Conservation (phyloP, 2,329 filamentous ascomycete species). For the Microcera coccophila region DNA sequence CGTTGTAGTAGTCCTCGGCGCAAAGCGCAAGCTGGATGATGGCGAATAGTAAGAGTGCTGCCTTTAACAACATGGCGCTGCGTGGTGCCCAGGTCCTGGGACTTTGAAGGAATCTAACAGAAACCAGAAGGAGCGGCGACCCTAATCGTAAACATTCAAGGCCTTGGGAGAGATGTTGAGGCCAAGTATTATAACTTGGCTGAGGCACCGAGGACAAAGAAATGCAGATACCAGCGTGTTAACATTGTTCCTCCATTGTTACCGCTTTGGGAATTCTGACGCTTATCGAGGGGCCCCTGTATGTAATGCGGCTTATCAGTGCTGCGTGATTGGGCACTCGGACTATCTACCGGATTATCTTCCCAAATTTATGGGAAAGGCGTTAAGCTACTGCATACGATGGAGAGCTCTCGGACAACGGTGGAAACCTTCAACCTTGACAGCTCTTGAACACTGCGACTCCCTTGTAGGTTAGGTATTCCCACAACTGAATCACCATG, state of each 20-base stretch:
- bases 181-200: neutral
- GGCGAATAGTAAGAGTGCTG: conserved; percentile 48
- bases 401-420: conserved; percentile 3
- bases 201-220: neutral
- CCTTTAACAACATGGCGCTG: conserved; percentile 49
- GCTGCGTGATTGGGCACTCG: conserved; percentile 16
- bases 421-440: neutral
- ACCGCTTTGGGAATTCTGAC: conserved; percentile 13
- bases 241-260: conserved; percentile 23
- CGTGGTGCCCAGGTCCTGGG: conserved; percentile 9
- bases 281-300: conserved; percentile 20
- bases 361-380: conserved; percentile 8
- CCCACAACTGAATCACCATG: conserved; percentile 31
- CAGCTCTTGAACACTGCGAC: neutral
- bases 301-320: conserved; percentile 18
- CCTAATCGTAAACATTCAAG: neutral
- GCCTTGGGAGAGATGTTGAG: too few relatives aligned
- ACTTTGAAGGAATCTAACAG: neutral
- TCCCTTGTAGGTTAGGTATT: neutral
- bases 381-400: conserved; percentile 6
- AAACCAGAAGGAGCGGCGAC: conserved; percentile 5
- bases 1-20: conserved; percentile 77
- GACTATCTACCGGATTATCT: conserved; percentile 22
- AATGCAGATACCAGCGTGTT: conserved; percentile 36
- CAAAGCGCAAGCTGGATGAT: conserved; percentile 53